These are phyloP conservation scores for Fusarium pseudonygamai DNA, from an alignment of 2,329 filamentous ascomycete genomes.

Conservation along the genomic window DNA sequence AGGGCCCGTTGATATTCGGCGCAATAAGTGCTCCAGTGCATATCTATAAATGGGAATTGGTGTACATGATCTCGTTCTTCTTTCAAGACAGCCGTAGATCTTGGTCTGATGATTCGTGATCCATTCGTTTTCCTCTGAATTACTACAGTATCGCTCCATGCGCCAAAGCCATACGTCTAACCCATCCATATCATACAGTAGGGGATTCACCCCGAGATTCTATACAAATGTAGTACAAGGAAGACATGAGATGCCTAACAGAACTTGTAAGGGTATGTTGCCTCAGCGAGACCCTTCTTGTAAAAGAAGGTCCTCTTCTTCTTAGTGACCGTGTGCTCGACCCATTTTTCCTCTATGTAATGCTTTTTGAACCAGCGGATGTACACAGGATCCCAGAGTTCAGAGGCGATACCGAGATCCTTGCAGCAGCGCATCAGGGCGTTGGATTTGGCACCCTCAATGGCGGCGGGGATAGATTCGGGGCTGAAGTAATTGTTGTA, in stretches of 20 bases:
- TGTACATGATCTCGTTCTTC: conserved; percentile 6
- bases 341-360: conserved; percentile 82
- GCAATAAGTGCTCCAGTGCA: conserved; percentile 2
- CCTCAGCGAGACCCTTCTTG: conserved; percentile 78
- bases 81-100: neutral
- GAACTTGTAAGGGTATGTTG: conserved; percentile 69
- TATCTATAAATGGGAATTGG: conserved; percentile 23
- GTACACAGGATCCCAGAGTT: conserved; percentile 95
- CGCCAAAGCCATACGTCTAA: conserved; percentile 8
- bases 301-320: conserved; percentile 90
- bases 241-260: neutral
- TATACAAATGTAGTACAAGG: conserved; percentile 10
- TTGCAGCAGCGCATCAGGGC: conserved; percentile 98
- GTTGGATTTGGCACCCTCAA: conserved; percentile 97
- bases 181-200: conserved; percentile 29
- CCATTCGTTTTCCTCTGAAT: conserved; percentile 1
- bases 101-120: neutral
- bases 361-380: conserved; percentile 83
- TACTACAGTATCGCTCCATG: conserved; percentile 12
- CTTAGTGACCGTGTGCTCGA: conserved; percentile 87
- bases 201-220: neutral
- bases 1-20: neutral
- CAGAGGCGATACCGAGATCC: conserved; percentile 91
- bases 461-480: conserved; percentile 91
- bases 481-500: conserved; percentile 94